Evolutionary conservation across 257 asterid species (phyloP), one percentile per base, ranked within the genome.

Genomic region (Rhazya stricta): DNA sequence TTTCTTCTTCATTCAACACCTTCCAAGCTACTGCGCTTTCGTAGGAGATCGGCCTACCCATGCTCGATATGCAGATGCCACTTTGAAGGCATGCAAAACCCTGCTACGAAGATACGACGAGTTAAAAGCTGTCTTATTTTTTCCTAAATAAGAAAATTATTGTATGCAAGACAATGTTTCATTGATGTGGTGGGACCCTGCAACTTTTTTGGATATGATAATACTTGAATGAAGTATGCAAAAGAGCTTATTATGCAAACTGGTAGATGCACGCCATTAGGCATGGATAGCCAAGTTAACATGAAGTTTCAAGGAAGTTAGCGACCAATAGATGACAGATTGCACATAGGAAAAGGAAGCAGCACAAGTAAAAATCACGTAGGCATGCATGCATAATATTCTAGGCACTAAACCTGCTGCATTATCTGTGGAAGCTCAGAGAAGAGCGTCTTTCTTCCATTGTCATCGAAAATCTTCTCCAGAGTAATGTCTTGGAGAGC

Each of bases 401-500:
- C 25, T 32, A 51, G 48, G 41, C 32, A 12, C 18, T 6, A 67
- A 77, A 90, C 99, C 96, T 92, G 97, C 60, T 94, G 95, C 88
- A 88, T 89, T 76, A 92, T 88, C 82, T 88, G 96, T 46, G 96
- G 97, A 73, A 94, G 93, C 91, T 94, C 97, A 0, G 92, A 86
- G 50, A 86, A 89, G 54, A 92, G 89, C 0, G 89, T 75, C 82
- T 90, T 92, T 74, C 85, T 84, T 61, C 97, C 99, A 27, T 85
- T 85, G 74, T 92, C 96, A 43, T 94, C 87, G 71, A 94, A 90
- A 13, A 92, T 86, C 80, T 94, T 92, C 68, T 94, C 96, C 7
- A 92, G 93, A 5, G 95, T 89, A 41, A 91, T 89, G 84, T 94
- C 98, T 76, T 90, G 97, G 29, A 94, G 96, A 18, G 97, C 90